Evolutionary conservation across 768 basidiomycete genomes (phyloP), one percentile per base, ranked within the genome.

Genomic region (Boletus subcaerulescens): DNA sequence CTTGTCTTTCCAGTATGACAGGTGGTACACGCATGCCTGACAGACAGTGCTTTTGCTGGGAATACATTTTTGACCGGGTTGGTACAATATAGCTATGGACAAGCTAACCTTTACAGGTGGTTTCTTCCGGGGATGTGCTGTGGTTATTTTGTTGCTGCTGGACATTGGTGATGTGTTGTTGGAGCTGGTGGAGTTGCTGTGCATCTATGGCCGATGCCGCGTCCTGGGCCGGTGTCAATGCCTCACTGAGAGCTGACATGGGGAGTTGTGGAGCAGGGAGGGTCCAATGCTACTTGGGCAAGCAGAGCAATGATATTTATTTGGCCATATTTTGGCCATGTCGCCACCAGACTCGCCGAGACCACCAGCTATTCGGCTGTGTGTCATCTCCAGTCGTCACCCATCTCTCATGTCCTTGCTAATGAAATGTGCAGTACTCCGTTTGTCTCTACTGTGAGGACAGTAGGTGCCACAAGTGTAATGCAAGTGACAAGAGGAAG

Each of bases 1-100:
- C 89, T 76, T 13, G 89, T 91, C 74, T 91, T 91, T 48, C 89
- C 89, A 48, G 87, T 76, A 70, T 91, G 89, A 71, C 89, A 91
- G 14, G 89, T 85, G 38, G 84, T 80, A 60, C 89, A 91, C 1
- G 89, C 89, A 58, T 89, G 79, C 59, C 89, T 82, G 51, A 90
- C 89, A 42, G 88, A 90, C 32, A 88, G 88, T 42, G 85, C 86
- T 72, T 91, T 90, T 56, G 87, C 87, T 89, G 67, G 47, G 53
- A 45, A 59, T 40, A 50, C 35, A 4, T 29, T 45, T 48, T 60
- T 55, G 59, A 61, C 52, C 40, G 55, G 39, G 50, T 5, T 48
- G 47, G 43, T 49, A 56, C 36, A 45, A 45, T 53, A 35, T 31
- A 45, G 51, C 56, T 57, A 59, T 50, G 46, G 48, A 33, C 51